Evolutionary conservation across 768 basidiomycete genomes (phyloP), one percentile per base, ranked within the genome.

Genomic region (Cystofilobasidium macerans): DNA sequence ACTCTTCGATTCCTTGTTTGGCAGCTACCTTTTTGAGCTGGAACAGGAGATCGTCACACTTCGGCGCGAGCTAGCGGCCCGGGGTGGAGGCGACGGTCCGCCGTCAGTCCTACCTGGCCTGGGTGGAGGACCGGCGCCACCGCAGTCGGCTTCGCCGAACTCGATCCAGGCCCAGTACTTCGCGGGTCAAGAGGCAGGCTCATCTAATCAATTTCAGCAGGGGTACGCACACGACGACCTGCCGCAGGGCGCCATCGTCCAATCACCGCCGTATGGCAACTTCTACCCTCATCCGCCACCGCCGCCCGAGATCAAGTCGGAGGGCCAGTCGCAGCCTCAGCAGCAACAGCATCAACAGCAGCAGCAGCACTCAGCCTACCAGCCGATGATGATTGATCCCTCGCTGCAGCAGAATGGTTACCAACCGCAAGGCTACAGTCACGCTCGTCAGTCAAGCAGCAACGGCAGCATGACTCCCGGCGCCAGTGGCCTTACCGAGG

Each of bases 41-140:
- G 76, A 77, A 64, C 73, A 75, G 59, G 76, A 77, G 57, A 73
- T 77, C 36, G 65, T 73, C 14, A 69, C 69, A 18, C 74, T 77
- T 3, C 71, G 75, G 40, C 72, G 74, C 0, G 73, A 75, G 59
- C 68, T 76, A 26, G 73, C 72, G 1, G 69, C 71, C 16, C 68
- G 66, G 45, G 66, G 61, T 45, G 66, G 40, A 6, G 65, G 38
- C 14, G 48, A 33, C 48, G 48, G 48, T n/a, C n/a, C n/a, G n/a
- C n/a, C n/a, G n/a, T n/a, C n/a, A n/a, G n/a, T n/a, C n/a, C n/a
- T n/a, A n/a, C n/a, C n/a, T n/a, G n/a, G n/a, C n/a, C n/a, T n/a
- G n/a, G n/a, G n/a, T n/a, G n/a, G n/a, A n/a, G n/a, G n/a, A n/a
- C n/a, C n/a, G n/a, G n/a, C n/a, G n/a, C n/a, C n/a, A n/a, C n/a